Conservation (phyloP, 495 filamentous ascomycete genomes). For the Talaromyces liani region DNA sequence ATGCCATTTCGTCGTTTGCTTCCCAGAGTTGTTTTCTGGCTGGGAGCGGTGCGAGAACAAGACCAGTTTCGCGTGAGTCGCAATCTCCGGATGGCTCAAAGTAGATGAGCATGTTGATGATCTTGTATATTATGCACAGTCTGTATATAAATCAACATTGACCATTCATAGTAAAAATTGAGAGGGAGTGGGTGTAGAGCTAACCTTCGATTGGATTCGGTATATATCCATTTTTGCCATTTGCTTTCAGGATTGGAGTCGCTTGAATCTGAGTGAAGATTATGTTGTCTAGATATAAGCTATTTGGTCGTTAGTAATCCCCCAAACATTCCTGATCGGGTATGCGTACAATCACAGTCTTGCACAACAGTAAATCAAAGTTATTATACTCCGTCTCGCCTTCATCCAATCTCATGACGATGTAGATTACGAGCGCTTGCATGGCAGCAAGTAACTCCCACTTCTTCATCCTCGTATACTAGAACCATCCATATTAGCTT, state of each 20-base stretch:
- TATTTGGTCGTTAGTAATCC: conserved; percentile 5
- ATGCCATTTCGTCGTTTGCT: conserved; percentile 26
- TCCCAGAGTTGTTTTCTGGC: conserved; percentile 42
- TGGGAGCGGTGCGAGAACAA: conserved; percentile 38
- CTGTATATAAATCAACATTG: conserved; percentile 11
- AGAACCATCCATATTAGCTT: conserved; percentile 1
- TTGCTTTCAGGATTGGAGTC: conserved; percentile 13
- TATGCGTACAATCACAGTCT: conserved; percentile 30
- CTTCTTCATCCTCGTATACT: conserved; percentile 23
- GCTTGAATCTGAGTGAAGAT: background rate
- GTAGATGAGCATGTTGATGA: conserved; percentile 37
- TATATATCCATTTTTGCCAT: conserved; percentile 40
- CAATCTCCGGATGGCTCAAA: conserved; percentile 39
- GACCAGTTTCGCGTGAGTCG: conserved; percentile 19
- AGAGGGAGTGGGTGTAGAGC: background rate
- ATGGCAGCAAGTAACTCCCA: conserved; percentile 36
- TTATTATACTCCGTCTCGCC: conserved; percentile 38
- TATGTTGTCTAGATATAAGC: conserved; percentile 20
- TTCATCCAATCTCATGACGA: conserved; percentile 34
- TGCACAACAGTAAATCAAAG: conserved; percentile 27
- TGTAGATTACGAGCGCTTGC: conserved; percentile 35
- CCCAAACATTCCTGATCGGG: too few species aligned
- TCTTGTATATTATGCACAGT: conserved; percentile 30
- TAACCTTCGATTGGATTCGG: conserved; percentile 33
- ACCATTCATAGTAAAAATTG: conserved; percentile 11